Base-by-base conservation (phyloP, 176 grass and related monocot genomes). In the Oryza glaberrima region DNA sequence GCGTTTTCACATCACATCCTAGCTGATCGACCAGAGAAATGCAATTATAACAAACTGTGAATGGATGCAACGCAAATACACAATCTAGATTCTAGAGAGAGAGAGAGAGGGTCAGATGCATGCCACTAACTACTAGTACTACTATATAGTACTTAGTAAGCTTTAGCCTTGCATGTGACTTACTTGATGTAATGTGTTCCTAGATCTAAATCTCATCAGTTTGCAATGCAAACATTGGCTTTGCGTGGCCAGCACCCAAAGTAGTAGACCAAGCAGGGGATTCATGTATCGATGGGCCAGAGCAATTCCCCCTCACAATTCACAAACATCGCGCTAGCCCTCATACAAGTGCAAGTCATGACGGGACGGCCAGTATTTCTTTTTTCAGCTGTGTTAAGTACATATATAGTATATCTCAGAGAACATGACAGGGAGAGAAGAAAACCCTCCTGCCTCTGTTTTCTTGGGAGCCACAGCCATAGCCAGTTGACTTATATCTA, bases 191-290 rank as follows among this genome's bases (percentile, higher is more conserved):
- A 23, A 63, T 63, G 58, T 63, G n/a, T 63, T 63, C 20, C 58
- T 63, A 58, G 17, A 58, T 58, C 54, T 58, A 41, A 58, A 58
- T 58, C 54, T 11, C 20, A 63, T 63, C 20, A 23, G 58, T 63
- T 23, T 63, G 58, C 13, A 23, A 63, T 23, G n/a, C 19, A 23
- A 40, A 58, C 4, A 61, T 82, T 35, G 80, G 54, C 49, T 82
- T 77, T 87, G 49, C 47, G 72, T 87, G 69, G 77, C 9, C 84
- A 80, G 43, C 9, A 86, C 69, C 77, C 84, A 86, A 67, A 80
- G 76, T 9, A 58, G 17, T 20, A 32, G 5, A 45, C 14, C 13
- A 63, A 47, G 40, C 40, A 7, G 38, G 22, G 44, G 15, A 48
- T 35, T 1, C 60, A 6, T 77, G 68, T 38, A 76, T 16, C 63